Evolutionary conservation across 345 rosid genomes (phyloP), one percentile per base, ranked within the genome.

Genomic region (Syzygium aromaticum): DNA sequence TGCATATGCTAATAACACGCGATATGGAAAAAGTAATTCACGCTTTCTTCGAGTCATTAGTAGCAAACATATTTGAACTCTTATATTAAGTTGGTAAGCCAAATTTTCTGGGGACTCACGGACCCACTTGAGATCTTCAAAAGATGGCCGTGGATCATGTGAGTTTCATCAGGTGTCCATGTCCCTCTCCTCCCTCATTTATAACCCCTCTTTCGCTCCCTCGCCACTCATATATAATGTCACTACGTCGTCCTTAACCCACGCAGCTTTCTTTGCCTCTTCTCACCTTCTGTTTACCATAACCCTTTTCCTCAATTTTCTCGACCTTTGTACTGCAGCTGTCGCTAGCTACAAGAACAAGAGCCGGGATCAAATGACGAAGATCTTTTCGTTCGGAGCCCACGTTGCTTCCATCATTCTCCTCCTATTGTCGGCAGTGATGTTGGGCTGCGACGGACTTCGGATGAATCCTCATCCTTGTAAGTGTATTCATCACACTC

Each of bases 61-160:
- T 11, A 30, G 22, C 87, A 27, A 28, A 64, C 87, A 21, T 21
- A 15, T 10, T 21, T 52, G 56, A 52, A 30, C 85, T 84, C 64
- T 52, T 3, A 3, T 52, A 54, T 84, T 54, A 21, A 84, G 52
- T 84, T 17, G 57, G 80, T 73, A 73, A 33, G 12, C 80, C 23
- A 54, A 54, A 84, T 73, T 23, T 63, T 67, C 49, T 33, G 78
- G 63, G 77, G 88, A 93, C 93, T 89, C 54, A 84, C 82, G 86
- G 84, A 54, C 85, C 86, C 91, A 87, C 88, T 93, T 90, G 88
- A 85, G n/a, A 84, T 88, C 54, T 90, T 87, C 40, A 92, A 87
- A 90, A 88, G 88, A 57, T 86, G 14, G 94, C 87, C 95, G 90
- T 85, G 97, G 90, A 94, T 95, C 99, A 95, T 93, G 97, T 94